Evolutionary conservation across 345 rosid genomes (phyloP), one percentile per base, ranked within the genome.

Genomic region (Populus nigra): DNA sequence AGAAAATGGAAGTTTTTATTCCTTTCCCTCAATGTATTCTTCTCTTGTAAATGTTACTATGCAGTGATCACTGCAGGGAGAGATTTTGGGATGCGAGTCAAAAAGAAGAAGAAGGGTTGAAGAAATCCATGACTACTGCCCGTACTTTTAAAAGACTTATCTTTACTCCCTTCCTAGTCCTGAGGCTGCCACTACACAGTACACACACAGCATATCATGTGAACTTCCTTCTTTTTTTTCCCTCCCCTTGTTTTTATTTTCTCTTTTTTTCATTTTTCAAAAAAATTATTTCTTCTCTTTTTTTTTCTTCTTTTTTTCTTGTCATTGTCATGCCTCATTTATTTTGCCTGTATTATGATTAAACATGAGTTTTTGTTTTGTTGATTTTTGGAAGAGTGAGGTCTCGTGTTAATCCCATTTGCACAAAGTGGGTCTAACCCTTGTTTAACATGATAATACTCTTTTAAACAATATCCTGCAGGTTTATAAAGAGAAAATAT

Each of bases 61-160:
- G 57, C 65, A 27, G 65, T 33, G 69, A 73, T 73, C 3, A 77
- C 31, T 18, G 41, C 23, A 22, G 25, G 5, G 59, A 17, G 2
- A 74, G 16, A 15, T 0, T 17, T 8, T 8, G 69, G 15, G 72
- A 57, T 62, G 66, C 16, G 75, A 59, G 62, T n/a, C 18, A 5
- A 15, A 36, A 38, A 8, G 43, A 17, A 63, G 67, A 38, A 15
- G 18, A 20, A 29, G 27, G 8, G 69, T 67, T 15, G 61, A 50
- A 65, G 78, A 50, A 68, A 49, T 68, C 36, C 35, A 50, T 11
- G 53, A 39, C 50, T 76, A 36, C 72, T 72, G 27, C 78, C 35
- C 68, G 66, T 50, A 67, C 65, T 20, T 36, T 7, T 4, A 36
- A 59, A 39, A 3, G 33, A 36, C 31, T 74, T 43, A 74, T 63